Evolutionary conservation across 2,329 filamentous ascomycete species (phyloP), one percentile per base, ranked within the genome.

Genomic region (Exophiala lecanii-corni): DNA sequence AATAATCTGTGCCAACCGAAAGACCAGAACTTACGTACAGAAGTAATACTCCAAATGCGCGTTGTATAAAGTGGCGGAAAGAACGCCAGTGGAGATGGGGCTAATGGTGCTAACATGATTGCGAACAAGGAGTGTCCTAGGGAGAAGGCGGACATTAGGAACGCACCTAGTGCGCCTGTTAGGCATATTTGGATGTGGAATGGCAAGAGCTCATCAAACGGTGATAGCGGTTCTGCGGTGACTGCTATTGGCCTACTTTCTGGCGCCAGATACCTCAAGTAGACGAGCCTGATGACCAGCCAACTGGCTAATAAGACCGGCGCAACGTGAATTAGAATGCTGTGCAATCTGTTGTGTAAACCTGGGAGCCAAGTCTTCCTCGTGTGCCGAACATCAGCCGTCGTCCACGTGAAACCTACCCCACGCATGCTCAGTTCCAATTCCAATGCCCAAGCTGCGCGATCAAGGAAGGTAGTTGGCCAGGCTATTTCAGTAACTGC

Each of bases 1-100:
- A 70, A 70, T 1, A 70, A 55, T 4, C 67, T 57, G 50, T 70
- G 67, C 67, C 67, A 70, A 16, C 67, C 67, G 37, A 67, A 68
- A 5, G 62, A 64, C 67, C 67, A 69, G 53, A 70, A 70, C 9
- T 52, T 51, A 16, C 66, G 55, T 5, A 69, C 65, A 2, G 59
- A 62, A 0, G 55, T 60, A 30, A 70, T 57, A 21, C 65, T 59
- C 67, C 67, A 70, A 6, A 67, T 56, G 6, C 63, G 56, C 0
- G 57, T 65, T 3, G 66, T 68, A 47, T 70, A 70, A 1, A 70
- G 56, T n/a, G 67, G 66, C 15, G 67, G 68, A 41, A 69, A 70
- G 54, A 67, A 70, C 0, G 65, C 62, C 4, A 70, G 55, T 2
- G 67, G 66, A 32, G 59, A 59, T 2, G 67, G 67, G 5, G 62